Evolutionary conservation across 2,329 filamentous ascomycete species (phyloP).

Genomic region (Truncatella angustata): DNA sequence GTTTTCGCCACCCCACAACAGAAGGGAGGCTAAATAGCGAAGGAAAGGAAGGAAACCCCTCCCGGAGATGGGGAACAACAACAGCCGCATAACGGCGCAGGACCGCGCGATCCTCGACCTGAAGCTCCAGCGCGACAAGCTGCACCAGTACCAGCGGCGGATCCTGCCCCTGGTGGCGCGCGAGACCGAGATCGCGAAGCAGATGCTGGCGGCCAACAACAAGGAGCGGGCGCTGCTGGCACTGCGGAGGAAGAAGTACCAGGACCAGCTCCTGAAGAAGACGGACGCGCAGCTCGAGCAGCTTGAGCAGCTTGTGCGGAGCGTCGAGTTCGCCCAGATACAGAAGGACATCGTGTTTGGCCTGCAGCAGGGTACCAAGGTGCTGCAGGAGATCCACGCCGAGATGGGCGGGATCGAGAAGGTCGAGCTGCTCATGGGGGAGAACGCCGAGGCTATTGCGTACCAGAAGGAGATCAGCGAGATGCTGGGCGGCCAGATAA

Average conservation of each 20-base stretch:
- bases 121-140: constrained; percentile 95
- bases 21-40: too few relatives aligned
- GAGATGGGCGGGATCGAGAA: constrained; percentile 96
- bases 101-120: constrained; percentile 97
- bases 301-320: constrained; percentile 81
- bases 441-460: constrained; percentile 83
- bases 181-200: constrained; percentile 81
- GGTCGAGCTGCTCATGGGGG: constrained; percentile 93
- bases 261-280: constrained; percentile 82
- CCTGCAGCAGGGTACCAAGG: constrained; percentile 84
- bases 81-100: constrained; percentile 65
- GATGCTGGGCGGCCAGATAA: constrained; percentile 83
- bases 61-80: constrained; percentile 51
- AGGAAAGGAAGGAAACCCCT: too few relatives aligned
- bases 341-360: constrained; percentile 96
- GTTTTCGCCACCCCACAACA: too few relatives aligned
- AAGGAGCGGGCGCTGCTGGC: constrained; percentile 81
- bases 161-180: constrained; percentile 82
- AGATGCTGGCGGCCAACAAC: constrained; percentile 78
- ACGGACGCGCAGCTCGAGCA: constrained; percentile 94
- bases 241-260: constrained; percentile 93
- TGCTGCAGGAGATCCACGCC: constrained; percentile 85
- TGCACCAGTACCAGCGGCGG: constrained; percentile 92
- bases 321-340: constrained; percentile 92
- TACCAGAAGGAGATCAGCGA: constrained; percentile 96